Base-by-base conservation (phyloP, 805 yeast species). In the Wickerhamomyces hampshirensis region DNA sequence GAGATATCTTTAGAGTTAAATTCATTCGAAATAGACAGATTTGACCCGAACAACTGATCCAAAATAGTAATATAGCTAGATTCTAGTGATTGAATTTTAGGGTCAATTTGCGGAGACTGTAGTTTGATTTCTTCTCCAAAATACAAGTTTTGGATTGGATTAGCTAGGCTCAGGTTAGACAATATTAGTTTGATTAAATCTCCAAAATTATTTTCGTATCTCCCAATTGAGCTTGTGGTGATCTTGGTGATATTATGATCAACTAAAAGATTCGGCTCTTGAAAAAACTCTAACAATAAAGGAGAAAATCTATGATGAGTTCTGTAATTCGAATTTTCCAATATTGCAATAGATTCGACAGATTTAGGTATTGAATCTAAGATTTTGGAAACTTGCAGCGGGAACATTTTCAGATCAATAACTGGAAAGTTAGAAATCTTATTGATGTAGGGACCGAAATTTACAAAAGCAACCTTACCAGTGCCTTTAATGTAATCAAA, bases 31-130 rank as follows among this genome's bases (percentile, higher is more conserved):
- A 88, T 60, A 35, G 71, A 66, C 42, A 84, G 64, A 37, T 74
- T 67, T 6, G 68, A 56, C 13, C 69, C 60, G 54, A 78, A 80
- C 6, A 85, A 68, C 59, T 88, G 95, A 32, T 71, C 60, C 47
- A 89, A 69, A 14, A 91, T 76, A 56, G 80, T 81, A 46, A 79
- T 62, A 63, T 89, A 89, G 14, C 89, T 86, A 34, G 77, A 75
- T 60, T 86, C 96, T 45, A 80, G 69, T 18, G 62, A 48, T 26
- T 12, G 31, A 33, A 6, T 21, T 11, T 21, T 21, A 11, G 29
- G 31, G 12, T 19, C n/a, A n/a, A n/a, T n/a, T n/a, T n/a, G n/a
- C n/a, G n/a, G n/a, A n/a, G n/a, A n/a, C n/a, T n/a, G n/a, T n/a
- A 44, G n/a, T 6, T 42, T 43, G 12, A 35, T 36, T 15, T 50